These are phyloP conservation scores for Chenopodium quinoa DNA, from an alignment of 148 eudicot genomes.

Conservation along the genomic window DNA sequence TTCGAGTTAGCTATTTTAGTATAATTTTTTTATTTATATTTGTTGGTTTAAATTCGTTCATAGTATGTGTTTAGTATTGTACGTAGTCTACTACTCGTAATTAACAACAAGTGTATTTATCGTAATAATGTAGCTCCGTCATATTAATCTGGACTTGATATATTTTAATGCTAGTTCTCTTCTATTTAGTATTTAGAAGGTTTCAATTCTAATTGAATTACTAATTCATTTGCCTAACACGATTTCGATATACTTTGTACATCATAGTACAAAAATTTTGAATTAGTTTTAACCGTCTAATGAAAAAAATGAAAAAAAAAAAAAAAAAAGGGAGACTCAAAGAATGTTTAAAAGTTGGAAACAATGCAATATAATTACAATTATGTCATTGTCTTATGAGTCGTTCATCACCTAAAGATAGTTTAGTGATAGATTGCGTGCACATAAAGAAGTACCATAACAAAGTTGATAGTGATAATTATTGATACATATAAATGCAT, in stretches of 20 bases:
- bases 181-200: too few relatives aligned
- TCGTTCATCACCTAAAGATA: background rate
- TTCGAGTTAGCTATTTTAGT: background rate
- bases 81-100: background rate
- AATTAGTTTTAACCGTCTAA: too few relatives aligned
- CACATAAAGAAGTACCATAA: background rate
- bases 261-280: too few relatives aligned
- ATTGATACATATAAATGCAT: background rate
- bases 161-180: background rate
- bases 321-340: too few relatives aligned
- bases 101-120: slow-evolving; percentile 18
- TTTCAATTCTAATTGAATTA: too few relatives aligned
- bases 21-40: background rate
- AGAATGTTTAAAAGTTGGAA: too few relatives aligned
- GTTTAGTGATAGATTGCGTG: background rate
- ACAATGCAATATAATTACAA: background rate
- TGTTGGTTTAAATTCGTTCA: slow-evolving; percentile 20
- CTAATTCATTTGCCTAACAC: too few relatives aligned
- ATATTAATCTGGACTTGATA: slow-evolving; percentile 7
- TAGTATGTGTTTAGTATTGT: background rate
- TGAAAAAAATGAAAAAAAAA: too few relatives aligned
- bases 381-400: background rate
- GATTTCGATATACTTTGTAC: too few relatives aligned
- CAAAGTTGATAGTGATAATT: background rate
- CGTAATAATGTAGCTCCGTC: background rate